Base-by-base conservation (phyloP, 208 protist species). In the Giardia duodenalis region DNA sequence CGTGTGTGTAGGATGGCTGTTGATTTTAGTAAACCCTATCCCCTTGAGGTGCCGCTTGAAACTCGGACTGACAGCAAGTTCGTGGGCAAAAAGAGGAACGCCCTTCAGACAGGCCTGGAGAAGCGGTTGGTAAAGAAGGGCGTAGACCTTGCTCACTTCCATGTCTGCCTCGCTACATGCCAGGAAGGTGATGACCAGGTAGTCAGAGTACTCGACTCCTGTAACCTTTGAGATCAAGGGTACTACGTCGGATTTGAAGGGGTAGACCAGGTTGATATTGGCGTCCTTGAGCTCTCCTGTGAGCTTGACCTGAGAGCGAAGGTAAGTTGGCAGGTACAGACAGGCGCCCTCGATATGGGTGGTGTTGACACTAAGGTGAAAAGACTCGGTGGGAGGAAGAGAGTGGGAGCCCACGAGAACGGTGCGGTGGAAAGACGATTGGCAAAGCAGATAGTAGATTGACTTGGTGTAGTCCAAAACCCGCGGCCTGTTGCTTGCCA, bases 111-210 rank as follows among this genome's bases (percentile, higher is more conserved):
- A 30, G 19, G 57, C 57, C 57, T 76, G 57, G 30, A 76, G 57
- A 10, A 76, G 57, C 57, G 57, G 57, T 30, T 39, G 10, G 30
- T 76, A 76, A 39, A 76, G 57, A 76, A 76, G 57, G 57, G 57
- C 57, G 57, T 76, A 76, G 57, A 76, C 57, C 57, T 76, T 76
- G 30, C 57, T 76, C 57, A 76, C 57, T 30, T 76, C 57, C 57
- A 76, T 10, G 57, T 76, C 57, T 76, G 57, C 19, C 19, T 10
- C 30, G 57, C 57, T 39, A 76, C 57, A 10, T 39, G 57, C 57
- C 57, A 76, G 57, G 57, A 76, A 30, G 57, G 57, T 76, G 30
- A 76, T 30, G 30, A 30, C 57, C 30, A 76, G 10, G 57, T 76
- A 76, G 19, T 76, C 57, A 30, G 57, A 76, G 57, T 76, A 76